Evolutionary conservation across 257 asterid species (phyloP), one percentile per base, ranked within the genome.

Genomic region (Capsicum rhomboideum): DNA sequence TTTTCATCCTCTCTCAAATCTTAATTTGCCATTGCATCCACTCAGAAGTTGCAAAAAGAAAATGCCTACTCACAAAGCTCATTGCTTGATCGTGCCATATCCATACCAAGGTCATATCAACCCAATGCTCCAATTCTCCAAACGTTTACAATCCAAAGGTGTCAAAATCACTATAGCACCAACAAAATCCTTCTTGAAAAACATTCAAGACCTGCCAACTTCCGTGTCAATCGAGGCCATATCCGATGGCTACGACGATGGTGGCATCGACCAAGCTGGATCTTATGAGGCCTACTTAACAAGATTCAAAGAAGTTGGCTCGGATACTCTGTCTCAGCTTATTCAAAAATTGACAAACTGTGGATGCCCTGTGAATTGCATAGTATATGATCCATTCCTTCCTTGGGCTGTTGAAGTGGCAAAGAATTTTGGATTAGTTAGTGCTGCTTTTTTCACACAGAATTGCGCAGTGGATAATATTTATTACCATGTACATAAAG

Each of bases 41-140:
- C 6, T 53, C n/a, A n/a, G 37, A 34, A 34, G 37, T 34, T 34
- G 37, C 37, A 34, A 34, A 34, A 34, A n/a, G n/a, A 5, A 34
- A 34, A 34, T 34, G 37, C 2, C 37, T 34, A 82, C 55, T 12
- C 52, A 67, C 67, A 75, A n/a, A 74, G 84, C 84, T 54, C 93
- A 89, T 56, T 86, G 87, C 20, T 59, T 91, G 56, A 29, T 88
- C 29, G 6, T 89, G 7, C 89, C 91, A 17, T 54, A 66, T 84
- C 93, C 91, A 13, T 3, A 7, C 17, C 92, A 90, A 59, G 92
- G 93, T 78, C 93, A 91, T 75, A 84, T 87, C 44, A 91, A 91
- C 82, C 93, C 92, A 2, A 84, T 91, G 80, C 89, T 89, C 83
- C 92, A 90, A 56, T 56, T 56, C 28, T 56, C 64, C 6, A 56